A percentile compares a stretch with the other conserved stretches of the same genome.
Conservation (phyloP, 2,329 filamentous ascomycete species). For the Teratosphaeria pseudoeucalypti region DNA sequence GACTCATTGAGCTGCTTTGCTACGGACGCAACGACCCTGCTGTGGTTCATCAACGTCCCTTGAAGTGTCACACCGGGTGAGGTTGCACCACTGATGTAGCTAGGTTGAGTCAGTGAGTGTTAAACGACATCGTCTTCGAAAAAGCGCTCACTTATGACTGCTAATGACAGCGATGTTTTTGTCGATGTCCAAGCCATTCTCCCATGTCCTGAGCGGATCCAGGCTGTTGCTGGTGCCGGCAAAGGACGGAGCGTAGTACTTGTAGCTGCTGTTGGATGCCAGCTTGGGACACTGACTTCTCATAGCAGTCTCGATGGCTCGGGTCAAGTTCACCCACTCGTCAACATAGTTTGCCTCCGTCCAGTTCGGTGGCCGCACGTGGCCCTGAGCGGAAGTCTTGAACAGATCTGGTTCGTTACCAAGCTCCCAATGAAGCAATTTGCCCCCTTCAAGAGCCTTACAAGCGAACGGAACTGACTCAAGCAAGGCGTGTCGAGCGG, state of each 20-base stretch:
- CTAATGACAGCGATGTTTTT: constrained; percentile 44
- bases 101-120: constrained; percentile 20
- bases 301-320: constrained; percentile 38
- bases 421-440: constrained; percentile 49
- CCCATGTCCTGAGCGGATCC: constrained; percentile 41
- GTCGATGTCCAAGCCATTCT: constrained; percentile 43
- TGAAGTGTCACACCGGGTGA: constrained; percentile 52
- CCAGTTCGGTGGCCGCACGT: constrained; percentile 43
- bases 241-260: constrained; percentile 50
- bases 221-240: constrained; percentile 43
- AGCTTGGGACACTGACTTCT: constrained; percentile 42
- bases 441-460: constrained; percentile 42
- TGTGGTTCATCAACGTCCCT: constrained; percentile 55
- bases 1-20: constrained; percentile 40
- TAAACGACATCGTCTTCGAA: background rate
- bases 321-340: constrained; percentile 49
- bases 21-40: constrained; percentile 40
- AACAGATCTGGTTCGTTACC: constrained; percentile 57
- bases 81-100: constrained; percentile 52
- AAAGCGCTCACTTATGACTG: constrained; percentile 45
- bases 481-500: constrained; percentile 42
- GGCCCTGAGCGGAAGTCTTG: constrained; percentile 41
- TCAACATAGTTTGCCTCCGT: constrained; percentile 45
- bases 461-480: constrained; percentile 49
- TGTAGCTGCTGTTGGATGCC: constrained; percentile 30